These are phyloP conservation scores for Zarea fungicola DNA, from an alignment of 2,329 filamentous ascomycete species.

Conservation along the genomic window DNA sequence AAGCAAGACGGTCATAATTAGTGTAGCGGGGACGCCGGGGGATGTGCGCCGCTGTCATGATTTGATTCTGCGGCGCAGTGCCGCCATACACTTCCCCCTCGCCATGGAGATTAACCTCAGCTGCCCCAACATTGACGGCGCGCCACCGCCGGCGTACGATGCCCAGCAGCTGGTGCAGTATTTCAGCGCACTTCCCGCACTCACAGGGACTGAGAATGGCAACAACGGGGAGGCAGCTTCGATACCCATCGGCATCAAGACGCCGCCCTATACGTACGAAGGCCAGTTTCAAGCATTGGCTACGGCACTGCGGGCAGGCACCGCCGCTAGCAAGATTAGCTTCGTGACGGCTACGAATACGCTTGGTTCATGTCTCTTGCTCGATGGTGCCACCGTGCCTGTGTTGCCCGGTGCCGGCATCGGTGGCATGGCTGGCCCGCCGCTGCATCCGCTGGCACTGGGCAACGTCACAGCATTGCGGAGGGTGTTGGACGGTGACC, in stretches of 20 bases:
- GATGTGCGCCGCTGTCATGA: conserved; percentile 55
- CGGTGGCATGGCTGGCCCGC: conserved; percentile 67
- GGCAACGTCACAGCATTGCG: conserved; percentile 71
- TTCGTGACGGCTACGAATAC: conserved; percentile 39
- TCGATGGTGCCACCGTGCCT: conserved; percentile 32
- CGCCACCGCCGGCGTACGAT: conserved; percentile 67
- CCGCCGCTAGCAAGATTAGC: conserved; percentile 34
- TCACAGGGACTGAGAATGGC: too few relatives aligned
- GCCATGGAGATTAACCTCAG: conserved; percentile 74
- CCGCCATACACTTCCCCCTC: conserved; percentile 41
- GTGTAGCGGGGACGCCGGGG: conserved; percentile 59
- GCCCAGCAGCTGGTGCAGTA: conserved; percentile 47
- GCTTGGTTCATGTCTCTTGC: conserved; percentile 56
- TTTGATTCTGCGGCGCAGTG: conserved; percentile 28
- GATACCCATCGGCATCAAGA: conserved; percentile 59
- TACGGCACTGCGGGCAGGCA: conserved; percentile 37
- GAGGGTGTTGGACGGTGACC: conserved; percentile 46
- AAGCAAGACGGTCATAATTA: conserved; percentile 61
- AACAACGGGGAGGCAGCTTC: too few relatives aligned
- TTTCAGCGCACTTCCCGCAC: conserved; percentile 41
- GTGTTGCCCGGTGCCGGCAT: conserved; percentile 52
- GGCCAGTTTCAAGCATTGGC: conserved; percentile 58
- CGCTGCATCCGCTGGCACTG: conserved; percentile 67
- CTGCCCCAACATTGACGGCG: conserved; percentile 67
- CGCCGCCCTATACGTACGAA: conserved; percentile 68